phyloP scores from a whole-genome alignment of 2,329 filamentous ascomycete species.

The Fusarium luffae region DNA sequence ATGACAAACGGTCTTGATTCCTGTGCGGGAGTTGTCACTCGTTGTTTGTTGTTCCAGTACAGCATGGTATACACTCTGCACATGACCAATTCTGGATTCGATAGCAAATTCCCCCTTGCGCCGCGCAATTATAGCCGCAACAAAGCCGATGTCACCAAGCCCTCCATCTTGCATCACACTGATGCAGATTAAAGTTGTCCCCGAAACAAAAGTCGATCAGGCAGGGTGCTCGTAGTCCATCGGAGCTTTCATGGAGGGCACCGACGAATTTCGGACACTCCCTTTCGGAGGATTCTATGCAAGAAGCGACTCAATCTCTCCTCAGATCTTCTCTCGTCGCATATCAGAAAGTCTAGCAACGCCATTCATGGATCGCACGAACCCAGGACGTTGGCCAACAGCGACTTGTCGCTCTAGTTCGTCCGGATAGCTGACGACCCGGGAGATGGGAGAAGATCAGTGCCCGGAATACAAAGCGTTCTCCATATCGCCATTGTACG shows the following conservation, averaged over 20 bases:
- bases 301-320: constrained; percentile 3
- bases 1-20: not conserved
- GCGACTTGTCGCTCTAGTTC: constrained; percentile 20
- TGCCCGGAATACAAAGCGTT: constrained; percentile 3
- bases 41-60: constrained; percentile 7
- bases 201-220: constrained; percentile 11
- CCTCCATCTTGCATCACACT: constrained; percentile 37
- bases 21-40: not conserved
- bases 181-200: constrained; percentile 23
- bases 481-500: constrained; percentile 4
- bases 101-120: constrained; percentile 34
- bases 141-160: constrained; percentile 12
- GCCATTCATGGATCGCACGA: constrained; percentile 18
- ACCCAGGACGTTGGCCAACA: constrained; percentile 11
- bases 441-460: constrained; percentile 19
- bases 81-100: constrained; percentile 8
- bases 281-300: constrained; percentile 10
- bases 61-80: constrained; percentile 12
- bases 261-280: constrained; percentile 43
- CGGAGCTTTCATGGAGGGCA: constrained; percentile 9
- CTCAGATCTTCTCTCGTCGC: constrained; percentile 24
- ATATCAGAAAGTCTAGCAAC: constrained; percentile 40
- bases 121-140: constrained; percentile 22
- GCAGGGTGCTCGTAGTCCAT: not conserved
- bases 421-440: constrained; percentile 22